A percentile compares a stretch with the other conserved stretches of the same genome.
phyloP scores from a whole-genome alignment of 2,329 filamentous ascomycete genomes.

The Thermoascus crustaceus region DNA sequence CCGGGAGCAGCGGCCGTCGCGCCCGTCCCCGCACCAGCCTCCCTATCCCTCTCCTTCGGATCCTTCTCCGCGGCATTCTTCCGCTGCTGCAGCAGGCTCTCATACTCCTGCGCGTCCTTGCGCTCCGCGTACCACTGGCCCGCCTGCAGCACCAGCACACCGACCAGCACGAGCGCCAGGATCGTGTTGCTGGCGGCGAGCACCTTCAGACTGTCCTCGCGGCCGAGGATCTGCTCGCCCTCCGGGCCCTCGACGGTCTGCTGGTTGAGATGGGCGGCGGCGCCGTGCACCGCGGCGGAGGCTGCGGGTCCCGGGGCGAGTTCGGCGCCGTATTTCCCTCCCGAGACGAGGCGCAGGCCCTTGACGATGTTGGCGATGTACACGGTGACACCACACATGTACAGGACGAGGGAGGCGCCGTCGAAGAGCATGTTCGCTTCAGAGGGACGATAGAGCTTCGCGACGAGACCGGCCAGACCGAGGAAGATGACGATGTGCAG shows the following conservation, averaged over 20 bases:
- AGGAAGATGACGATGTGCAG: slow-evolving; percentile 88
- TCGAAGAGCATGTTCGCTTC: slow-evolving; percentile 96
- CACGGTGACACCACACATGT: slow-evolving; percentile 80
- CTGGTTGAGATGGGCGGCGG: no score
- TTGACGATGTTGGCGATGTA: slow-evolving; percentile 97
- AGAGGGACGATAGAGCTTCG: slow-evolving; percentile 88
- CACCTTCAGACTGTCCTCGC: slow-evolving; percentile 86
- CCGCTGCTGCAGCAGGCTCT: slow-evolving; percentile 55
- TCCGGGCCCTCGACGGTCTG: no score
- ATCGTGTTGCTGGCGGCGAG: slow-evolving; percentile 94
- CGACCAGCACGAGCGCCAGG: slow-evolving; percentile 80
- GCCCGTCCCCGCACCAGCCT: no score
- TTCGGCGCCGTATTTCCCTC: slow-evolving; percentile 55
- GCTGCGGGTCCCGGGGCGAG: no score
- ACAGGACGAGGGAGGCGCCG: slow-evolving; percentile 61
- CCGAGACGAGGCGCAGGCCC: slow-evolving; percentile 74
- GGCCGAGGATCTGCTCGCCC: slow-evolving; percentile 61
- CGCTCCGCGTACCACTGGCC: slow-evolving; percentile 98
- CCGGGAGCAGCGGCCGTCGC: slow-evolving; percentile 7
- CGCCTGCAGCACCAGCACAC: slow-evolving; percentile 85
- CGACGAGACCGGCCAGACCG: slow-evolving; percentile 79
- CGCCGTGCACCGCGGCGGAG: no score
- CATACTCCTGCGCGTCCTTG: slow-evolving; percentile 75
- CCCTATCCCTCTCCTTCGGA: slow-evolving; percentile 9
- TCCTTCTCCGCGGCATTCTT: slow-evolving; percentile 22